A percentile compares a stretch with the other conserved stretches of the same genome.
phyloP scores from a whole-genome alignment of 116 monocot genomes.

The Trichopus zeylanicus region DNA sequence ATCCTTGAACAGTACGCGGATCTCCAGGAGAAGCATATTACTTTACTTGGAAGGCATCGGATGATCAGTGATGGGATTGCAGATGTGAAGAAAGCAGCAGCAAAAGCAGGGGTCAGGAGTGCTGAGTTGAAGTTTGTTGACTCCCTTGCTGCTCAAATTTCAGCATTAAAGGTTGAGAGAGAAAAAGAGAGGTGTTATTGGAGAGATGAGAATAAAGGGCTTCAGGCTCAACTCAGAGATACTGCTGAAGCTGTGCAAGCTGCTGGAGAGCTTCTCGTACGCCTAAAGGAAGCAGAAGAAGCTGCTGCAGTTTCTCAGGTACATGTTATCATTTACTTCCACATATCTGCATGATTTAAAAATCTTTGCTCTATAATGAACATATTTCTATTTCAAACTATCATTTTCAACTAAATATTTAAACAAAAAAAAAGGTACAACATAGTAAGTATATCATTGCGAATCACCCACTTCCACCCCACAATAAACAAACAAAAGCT shows the following conservation, averaged over 20 bases:
- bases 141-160: slow-evolving; percentile 66
- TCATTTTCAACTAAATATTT: no score
- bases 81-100: slow-evolving; percentile 67
- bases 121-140: slow-evolving; percentile 70
- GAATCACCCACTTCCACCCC: no score
- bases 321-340: background rate
- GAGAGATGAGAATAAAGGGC: slow-evolving; percentile 82
- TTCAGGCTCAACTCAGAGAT: slow-evolving; percentile 71
- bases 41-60: slow-evolving; percentile 58
- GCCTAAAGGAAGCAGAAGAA: slow-evolving; percentile 90
- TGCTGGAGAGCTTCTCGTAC: slow-evolving; percentile 79
- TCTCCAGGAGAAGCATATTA: slow-evolving; percentile 86
- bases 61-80: slow-evolving; percentile 68
- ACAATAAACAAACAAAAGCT: no score
- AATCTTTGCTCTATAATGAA: background rate
- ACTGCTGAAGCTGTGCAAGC: slow-evolving; percentile 93
- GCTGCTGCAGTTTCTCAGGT: slow-evolving; percentile 51
- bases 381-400: background rate
- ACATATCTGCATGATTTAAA: background rate
- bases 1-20: slow-evolving; percentile 94
- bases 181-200: slow-evolving; percentile 80
- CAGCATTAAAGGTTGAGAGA: slow-evolving; percentile 61
- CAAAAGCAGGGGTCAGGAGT: slow-evolving; percentile 61
- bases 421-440: no score
- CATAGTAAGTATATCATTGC: no score